Base-by-base conservation (phyloP, 2,329 filamentous ascomycete species). In the Penicillium sp. region DNA sequence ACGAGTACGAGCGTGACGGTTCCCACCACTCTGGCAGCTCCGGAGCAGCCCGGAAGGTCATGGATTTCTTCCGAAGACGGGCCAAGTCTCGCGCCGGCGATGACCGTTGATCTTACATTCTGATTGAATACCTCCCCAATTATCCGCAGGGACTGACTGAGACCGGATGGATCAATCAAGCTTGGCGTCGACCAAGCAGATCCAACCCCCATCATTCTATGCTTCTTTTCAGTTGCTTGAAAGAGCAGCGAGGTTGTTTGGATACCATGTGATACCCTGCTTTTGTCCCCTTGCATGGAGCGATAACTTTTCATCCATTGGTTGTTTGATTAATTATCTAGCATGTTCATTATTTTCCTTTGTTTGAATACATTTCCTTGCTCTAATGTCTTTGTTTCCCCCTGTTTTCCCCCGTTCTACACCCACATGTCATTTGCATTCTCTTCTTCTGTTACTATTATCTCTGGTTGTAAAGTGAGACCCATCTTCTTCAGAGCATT, bases 21-120 rank as follows among this genome's bases (percentile, higher is more conserved):
- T 83, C 85, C 47, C 84, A 87, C 49, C 87, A 92, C 67, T 87
- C 87, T 31, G 93, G 93, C 43, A 95, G 90, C 72, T 93, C 87
- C 60, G 91, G 91, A 53, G 90, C 92, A 3, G 92, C 92, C 13
- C 88, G 92, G 71, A 87, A 91, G 70, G 94, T 99, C 38, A 97
- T 99, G 92, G 93, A 99, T 77, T 96, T 97, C 75, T 99, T 99
- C 80, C 84, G 94, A 65, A 84, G 92, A 72, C 85, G 92, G 71
- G 91, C 90, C 52, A 91, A 88, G 77, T 90, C 87, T 64, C 81
- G 89, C 68, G 84, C 81, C 52, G 76, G 72, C 29, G 74, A 76
- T 34, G 74, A 77, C 43, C 72, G 69, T 53, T 75, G 68, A 68
- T 45, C 9, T 32, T 47, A 16, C 24, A 27, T 16, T 52, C 36